Conservation (phyloP, 805 yeast genomes). For the Brettanomyces sp. region DNA sequence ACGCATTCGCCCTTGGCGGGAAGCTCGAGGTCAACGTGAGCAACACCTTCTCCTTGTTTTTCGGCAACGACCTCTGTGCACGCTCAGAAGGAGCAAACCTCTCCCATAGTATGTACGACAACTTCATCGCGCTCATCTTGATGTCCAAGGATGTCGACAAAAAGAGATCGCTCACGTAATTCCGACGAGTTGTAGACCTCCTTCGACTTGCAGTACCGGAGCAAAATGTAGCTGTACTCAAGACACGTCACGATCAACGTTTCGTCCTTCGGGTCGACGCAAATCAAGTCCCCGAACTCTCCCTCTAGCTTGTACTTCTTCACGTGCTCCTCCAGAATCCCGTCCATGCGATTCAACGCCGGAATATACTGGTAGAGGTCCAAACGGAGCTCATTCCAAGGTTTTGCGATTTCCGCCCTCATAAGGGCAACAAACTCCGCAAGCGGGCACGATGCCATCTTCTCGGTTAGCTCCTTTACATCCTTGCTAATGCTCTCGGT, state of each 20-base stretch:
- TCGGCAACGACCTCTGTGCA: conserved; percentile 34
- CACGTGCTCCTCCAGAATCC: conserved; percentile 45
- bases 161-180: conserved; percentile 46
- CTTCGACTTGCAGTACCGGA: conserved; percentile 63
- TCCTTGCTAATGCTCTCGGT: conserved; percentile 7
- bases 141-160: conserved; percentile 52
- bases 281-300: conserved; percentile 36
- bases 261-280: conserved; percentile 38
- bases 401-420: conserved; percentile 12
- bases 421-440: conserved; percentile 15
- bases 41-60: conserved; percentile 34
- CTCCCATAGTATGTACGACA: conserved; percentile 47
- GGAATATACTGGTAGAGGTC: conserved; percentile 70
- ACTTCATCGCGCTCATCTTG: conserved; percentile 47
- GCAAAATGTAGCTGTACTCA: conserved; percentile 49
- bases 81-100: conserved; percentile 41
- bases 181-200: conserved; percentile 60
- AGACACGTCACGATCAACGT: conserved; percentile 40
- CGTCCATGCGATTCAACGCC: conserved; percentile 68
- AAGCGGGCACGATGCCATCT: conserved; percentile 9
- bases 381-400: conserved; percentile 26
- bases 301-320: conserved; percentile 43
- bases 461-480: conserved; percentile 8
- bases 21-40: conserved; percentile 38
- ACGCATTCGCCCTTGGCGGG: conserved; percentile 28